Percentiles rank a stretch among this genome's conserved stretches.
Conservation (phyloP, 2,329 filamentous ascomycete species). For the Colletotrichum filicis region DNA sequence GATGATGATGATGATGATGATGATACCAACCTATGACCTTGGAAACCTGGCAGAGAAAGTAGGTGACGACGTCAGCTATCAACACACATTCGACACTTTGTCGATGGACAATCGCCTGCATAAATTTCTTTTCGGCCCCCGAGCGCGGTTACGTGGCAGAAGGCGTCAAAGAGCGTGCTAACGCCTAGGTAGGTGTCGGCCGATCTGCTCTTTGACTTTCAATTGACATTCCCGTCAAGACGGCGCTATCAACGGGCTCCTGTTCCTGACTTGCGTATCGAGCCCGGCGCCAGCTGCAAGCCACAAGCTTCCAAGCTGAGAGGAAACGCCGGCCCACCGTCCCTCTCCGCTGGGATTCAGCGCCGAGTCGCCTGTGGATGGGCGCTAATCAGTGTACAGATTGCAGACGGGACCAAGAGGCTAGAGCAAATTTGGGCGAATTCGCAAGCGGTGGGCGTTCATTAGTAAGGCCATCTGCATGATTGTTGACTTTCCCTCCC, state of each 20-base stretch:
- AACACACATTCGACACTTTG: neutral
- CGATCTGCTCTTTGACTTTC: neutral
- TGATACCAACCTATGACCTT: neutral
- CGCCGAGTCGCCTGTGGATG: neutral
- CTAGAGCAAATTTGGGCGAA: neutral
- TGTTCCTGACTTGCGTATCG: neutral
- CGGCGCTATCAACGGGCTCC: constrained; percentile 9
- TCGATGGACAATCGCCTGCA: neutral
- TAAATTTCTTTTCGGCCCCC: neutral
- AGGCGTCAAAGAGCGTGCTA: neutral
- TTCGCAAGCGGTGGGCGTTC: neutral
- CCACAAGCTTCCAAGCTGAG: neutral
- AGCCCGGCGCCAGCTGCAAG: neutral
- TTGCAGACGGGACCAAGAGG: neutral
- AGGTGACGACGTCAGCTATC: neutral
- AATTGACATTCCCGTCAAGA: constrained; percentile 4
- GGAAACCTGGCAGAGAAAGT: neutral
- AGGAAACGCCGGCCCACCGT: neutral
- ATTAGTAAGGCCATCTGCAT: neutral
- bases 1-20: too few relatives aligned
- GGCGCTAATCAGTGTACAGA: neutral
- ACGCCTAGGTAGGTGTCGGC: neutral
- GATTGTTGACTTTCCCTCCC: neutral
- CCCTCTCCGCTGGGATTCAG: neutral
- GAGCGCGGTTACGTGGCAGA: neutral